Base-by-base conservation (phyloP, 148 eudicot species). In the Arctostaphylos glauca region DNA sequence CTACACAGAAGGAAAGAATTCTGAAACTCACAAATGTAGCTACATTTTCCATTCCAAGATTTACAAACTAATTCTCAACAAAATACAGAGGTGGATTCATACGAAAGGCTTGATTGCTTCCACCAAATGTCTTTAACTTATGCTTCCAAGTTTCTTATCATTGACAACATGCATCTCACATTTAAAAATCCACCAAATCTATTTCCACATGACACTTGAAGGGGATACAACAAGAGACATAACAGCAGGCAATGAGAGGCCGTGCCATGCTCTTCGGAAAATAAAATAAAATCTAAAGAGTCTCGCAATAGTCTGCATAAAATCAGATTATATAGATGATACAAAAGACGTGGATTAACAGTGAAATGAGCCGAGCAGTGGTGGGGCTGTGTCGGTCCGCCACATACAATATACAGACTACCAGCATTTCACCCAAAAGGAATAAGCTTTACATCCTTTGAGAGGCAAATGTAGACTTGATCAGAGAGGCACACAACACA, bases 111-210 rank as follows among this genome's bases (percentile, higher is more conserved):
- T 41, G 7, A 43, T 70, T 41, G 74, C 48, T 14, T 43, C 49
- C 21, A 70, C 9, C 4, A 38, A 15, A 43, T 13, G 71, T 31
- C 12, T n/a, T n/a, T 5, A 10, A 66, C 71, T 66, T 66, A 66
- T 66, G 71, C 71, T 31, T 66, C 71, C 71, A 66, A 66, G 44
- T 66, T 66, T 66, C 44, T 66, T 43, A 66, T 10, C 71, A 31
- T 66, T 6, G 25, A 25, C 6, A 64, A 23, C 14, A 64, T 23
- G 70, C 25, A 10, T 21, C 31, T 70, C 48, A 6, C 21, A 43
- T 43, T 38, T 14, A 68, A 68, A 31, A 41, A 43, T 13, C 15
- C 44, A 5, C 47, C 38, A 41, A 41, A 68, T 41, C 48, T 68
- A 2, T 31, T 41, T 31, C 6, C 49, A 70, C 74, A 43, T 2